Evolutionary conservation across 805 yeast genomes (phyloP).

Genomic region (Pichia paraexigua): DNA sequence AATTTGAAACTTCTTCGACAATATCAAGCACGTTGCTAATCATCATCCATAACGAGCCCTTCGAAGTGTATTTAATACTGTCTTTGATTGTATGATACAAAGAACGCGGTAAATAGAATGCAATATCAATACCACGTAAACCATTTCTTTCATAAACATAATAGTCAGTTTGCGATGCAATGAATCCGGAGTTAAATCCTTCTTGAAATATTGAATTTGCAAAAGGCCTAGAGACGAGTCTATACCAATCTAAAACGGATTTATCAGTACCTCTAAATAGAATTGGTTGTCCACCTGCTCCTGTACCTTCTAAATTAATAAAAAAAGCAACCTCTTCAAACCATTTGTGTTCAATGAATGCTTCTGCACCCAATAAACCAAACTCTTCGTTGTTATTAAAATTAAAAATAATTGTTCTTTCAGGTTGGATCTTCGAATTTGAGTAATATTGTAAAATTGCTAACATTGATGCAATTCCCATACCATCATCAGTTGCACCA

Average conservation of each 20-base stretch:
- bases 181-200: constrained; percentile 66
- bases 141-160: constrained; percentile 61
- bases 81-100: constrained; percentile 77
- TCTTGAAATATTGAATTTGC: constrained; percentile 78
- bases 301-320: constrained; percentile 85
- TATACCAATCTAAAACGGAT: constrained; percentile 53
- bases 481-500: constrained; percentile 91
- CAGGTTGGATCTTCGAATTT: constrained; percentile 37
- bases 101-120: constrained; percentile 79
- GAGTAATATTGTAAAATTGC: constrained; percentile 53
- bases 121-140: constrained; percentile 80
- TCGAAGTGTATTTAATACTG: constrained; percentile 52
- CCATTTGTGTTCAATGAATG: constrained; percentile 72
- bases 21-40: constrained; percentile 60
- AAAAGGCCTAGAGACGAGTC: constrained; percentile 54
- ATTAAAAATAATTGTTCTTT: constrained; percentile 69
- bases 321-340: constrained; percentile 51
- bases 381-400: constrained; percentile 88
- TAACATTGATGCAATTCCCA: constrained; percentile 75
- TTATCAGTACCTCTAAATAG: constrained; percentile 78
- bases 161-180: constrained; percentile 82
- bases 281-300: constrained; percentile 81
- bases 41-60: constrained; percentile 81
- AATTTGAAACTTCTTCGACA: constrained; percentile 35
- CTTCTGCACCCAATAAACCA: constrained; percentile 74